Percentiles rank a stretch among this genome's conserved stretches.
Evolutionary conservation across 2,329 filamentous ascomycete genomes (phyloP).

Genomic region (Rutstroemia sp.): DNA sequence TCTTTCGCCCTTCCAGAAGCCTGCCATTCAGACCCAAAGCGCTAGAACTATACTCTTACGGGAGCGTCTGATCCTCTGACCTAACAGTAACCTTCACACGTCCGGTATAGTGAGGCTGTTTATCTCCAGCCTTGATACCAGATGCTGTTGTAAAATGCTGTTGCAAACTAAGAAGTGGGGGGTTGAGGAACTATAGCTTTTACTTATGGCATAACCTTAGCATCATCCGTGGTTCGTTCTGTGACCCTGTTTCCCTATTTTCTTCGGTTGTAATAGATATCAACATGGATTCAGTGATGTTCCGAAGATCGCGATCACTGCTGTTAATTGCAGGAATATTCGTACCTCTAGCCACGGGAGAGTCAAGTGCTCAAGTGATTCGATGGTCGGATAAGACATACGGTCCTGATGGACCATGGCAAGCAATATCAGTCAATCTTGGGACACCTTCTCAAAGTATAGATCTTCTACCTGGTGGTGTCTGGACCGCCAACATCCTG

Average conservation of each 20-base stretch:
- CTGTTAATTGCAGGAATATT: background rate
- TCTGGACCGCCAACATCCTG: slow-evolving; percentile 11
- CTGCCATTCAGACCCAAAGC: background rate
- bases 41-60: background rate
- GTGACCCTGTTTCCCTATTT: background rate
- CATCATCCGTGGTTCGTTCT: background rate
- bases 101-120: too few species aligned
- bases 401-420: slow-evolving; percentile 19
- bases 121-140: too few species aligned
- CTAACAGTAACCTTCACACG: too few species aligned
- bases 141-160: background rate
- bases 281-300: background rate
- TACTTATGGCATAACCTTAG: background rate
- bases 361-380: background rate
- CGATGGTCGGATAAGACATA: slow-evolving; percentile 14
- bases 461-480: slow-evolving; percentile 13
- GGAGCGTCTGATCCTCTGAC: too few species aligned
- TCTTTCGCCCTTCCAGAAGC: background rate
- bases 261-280: background rate
- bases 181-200: background rate
- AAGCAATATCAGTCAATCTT: slow-evolving; percentile 15
- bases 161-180: background rate
- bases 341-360: background rate
- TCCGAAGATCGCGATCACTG: background rate
- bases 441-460: slow-evolving; percentile 11